Evolutionary conservation across 352 stramenopile species (phyloP).

Genomic region (Globisporangium cederbergense): DNA sequence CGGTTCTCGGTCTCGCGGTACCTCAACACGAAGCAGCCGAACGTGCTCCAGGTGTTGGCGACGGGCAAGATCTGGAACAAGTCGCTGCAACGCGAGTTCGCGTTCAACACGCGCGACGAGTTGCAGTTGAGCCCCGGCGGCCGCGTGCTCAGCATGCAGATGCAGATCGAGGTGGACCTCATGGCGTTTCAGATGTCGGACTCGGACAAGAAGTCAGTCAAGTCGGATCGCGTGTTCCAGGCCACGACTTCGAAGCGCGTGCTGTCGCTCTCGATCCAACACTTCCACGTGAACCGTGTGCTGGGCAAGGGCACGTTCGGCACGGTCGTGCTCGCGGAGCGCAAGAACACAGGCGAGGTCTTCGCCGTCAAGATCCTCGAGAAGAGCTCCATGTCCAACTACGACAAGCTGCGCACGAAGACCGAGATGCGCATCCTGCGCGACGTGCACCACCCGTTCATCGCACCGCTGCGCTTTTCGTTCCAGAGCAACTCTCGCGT

Average conservation of each 20-base stretch:
- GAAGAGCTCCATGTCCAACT: slow-evolving; percentile 89
- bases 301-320: slow-evolving; percentile 94
- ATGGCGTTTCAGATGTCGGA: slow-evolving; percentile 78
- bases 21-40: slow-evolving; percentile 77
- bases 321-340: slow-evolving; percentile 85
- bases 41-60: slow-evolving; percentile 72
- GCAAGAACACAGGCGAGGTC: slow-evolving; percentile 83
- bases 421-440: slow-evolving; percentile 89
- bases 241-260: slow-evolving; percentile 79
- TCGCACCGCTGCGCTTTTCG: slow-evolving; percentile 86
- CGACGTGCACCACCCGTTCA: slow-evolving; percentile 91
- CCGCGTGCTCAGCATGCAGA: slow-evolving; percentile 71
- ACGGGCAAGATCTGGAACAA: slow-evolving; percentile 83
- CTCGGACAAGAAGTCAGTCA: slow-evolving; percentile 60
- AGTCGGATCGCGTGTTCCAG: slow-evolving; percentile 63
- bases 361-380: slow-evolving; percentile 93
- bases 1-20: slow-evolving; percentile 69
- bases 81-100: slow-evolving; percentile 67
- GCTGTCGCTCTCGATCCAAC: slow-evolving; percentile 85
- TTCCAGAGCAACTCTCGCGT: slow-evolving; percentile 82
- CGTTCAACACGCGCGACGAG: slow-evolving; percentile 82
- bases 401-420: slow-evolving; percentile 91
- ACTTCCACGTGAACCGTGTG: slow-evolving; percentile 94
- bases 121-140: slow-evolving; percentile 72
- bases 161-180: slow-evolving; percentile 85